Percentiles rank a stretch among this genome's conserved stretches.
Conservation (phyloP, 805 yeast genomes). For the Saccharomycopsis vini region DNA sequence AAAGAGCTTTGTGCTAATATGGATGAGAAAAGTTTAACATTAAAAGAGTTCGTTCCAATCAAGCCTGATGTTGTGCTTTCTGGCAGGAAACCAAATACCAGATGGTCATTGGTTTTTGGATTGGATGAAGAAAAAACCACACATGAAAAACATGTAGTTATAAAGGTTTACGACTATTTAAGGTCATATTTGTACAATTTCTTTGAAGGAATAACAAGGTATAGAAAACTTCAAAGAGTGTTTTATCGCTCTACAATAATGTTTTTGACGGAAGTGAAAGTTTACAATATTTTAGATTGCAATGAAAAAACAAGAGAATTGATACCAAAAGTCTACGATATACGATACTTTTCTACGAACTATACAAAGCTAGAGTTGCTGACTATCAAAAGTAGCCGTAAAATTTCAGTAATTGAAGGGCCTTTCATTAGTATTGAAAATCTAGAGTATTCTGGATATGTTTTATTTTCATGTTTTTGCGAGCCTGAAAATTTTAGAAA, state of each 20-base stretch:
- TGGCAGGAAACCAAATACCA: not conserved
- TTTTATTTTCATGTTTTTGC: no score
- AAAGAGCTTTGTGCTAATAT: not conserved
- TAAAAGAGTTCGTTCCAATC: not conserved
- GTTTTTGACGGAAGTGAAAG: not conserved
- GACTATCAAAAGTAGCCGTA: not conserved
- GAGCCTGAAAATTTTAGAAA: not conserved
- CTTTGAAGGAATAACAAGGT: not conserved
- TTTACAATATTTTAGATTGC: not conserved
- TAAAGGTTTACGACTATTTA: not conserved
- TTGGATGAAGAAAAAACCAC: not conserved
- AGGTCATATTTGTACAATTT: not conserved
- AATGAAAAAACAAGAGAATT: not conserved
- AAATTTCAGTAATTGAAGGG: not conserved
- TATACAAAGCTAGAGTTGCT: not conserved
- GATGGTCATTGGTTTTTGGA: not conserved
- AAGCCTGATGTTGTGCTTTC: not conserved
- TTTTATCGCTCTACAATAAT: not conserved
- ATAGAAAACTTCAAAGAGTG: not conserved
- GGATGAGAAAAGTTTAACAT: not conserved
- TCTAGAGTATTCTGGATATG: not conserved
- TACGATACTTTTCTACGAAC: not conserved
- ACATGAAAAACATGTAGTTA: not conserved
- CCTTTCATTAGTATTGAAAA: not conserved
- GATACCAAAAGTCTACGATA: not conserved